Conservation (phyloP, 805 yeast genomes). For the Deakozyma indianensis region DNA sequence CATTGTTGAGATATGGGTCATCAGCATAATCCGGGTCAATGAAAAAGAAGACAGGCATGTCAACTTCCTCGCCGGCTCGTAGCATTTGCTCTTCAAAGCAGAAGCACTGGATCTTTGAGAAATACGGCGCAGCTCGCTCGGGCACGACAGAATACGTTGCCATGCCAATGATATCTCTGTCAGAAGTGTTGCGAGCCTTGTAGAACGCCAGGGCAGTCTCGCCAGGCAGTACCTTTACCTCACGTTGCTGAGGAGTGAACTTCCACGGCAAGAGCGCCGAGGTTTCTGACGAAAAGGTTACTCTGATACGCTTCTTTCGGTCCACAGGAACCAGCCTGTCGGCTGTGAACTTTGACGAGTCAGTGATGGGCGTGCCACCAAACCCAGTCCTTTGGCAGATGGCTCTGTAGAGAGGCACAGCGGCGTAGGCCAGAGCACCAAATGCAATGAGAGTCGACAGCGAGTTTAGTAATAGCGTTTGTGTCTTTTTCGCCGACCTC, state of each 20-base stretch:
- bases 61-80: conserved; percentile 93
- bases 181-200: conserved; percentile 74
- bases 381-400: conserved; percentile 91
- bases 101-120: conserved; percentile 94
- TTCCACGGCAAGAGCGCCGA: conserved; percentile 89
- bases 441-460: conserved; percentile 6
- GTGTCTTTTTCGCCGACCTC: conserved; percentile 3
- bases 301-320: conserved; percentile 61
- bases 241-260: conserved; percentile 86
- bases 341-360: conserved; percentile 60
- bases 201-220: conserved; percentile 96
- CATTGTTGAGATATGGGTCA: conserved; percentile 84
- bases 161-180: conserved; percentile 92
- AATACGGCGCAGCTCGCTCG: conserved; percentile 90
- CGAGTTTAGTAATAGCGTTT: conserved; percentile 9
- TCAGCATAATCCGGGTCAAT: conserved; percentile 91
- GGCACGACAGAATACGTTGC: conserved; percentile 96
- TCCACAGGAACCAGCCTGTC: conserved; percentile 84
- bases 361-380: conserved; percentile 93
- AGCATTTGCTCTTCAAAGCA: conserved; percentile 95
- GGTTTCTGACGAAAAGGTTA: conserved; percentile 86
- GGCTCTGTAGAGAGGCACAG: conserved; percentile 86
- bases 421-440: conserved; percentile 60
- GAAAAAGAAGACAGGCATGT: conserved; percentile 96
- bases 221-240: conserved; percentile 87